Evolutionary conservation across 306 rosid genomes (phyloP).

Genomic region (Pachyrhizus erosus): DNA sequence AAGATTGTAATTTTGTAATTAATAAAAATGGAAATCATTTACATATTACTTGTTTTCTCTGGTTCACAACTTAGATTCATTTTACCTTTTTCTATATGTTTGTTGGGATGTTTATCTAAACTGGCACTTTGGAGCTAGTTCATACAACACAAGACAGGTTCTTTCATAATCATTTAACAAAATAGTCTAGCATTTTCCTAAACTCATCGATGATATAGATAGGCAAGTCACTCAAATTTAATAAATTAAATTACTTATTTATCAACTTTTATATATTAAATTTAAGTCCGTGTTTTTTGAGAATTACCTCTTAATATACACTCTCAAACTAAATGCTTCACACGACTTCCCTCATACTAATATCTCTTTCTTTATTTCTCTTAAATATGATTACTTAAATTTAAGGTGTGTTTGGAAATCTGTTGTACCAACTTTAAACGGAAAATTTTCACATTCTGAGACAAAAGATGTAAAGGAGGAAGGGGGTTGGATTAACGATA

Average conservation of each 20-base stretch:
- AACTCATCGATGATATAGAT: background rate
- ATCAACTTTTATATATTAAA: background rate
- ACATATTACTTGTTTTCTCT: too few species aligned
- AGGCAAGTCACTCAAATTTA: background rate
- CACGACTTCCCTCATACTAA: background rate
- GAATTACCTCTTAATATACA: background rate
- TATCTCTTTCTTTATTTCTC: background rate
- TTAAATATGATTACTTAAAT: too few species aligned
- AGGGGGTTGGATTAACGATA: too few species aligned
- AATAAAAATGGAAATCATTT: background rate
- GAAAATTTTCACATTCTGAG: too few species aligned
- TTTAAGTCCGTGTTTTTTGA: background rate
- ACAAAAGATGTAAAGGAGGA: too few species aligned
- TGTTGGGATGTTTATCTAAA: background rate
- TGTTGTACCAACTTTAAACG: too few species aligned
- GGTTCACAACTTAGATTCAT: background rate
- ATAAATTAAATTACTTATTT: background rate
- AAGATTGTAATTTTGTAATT: background rate
- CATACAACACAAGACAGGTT: background rate
- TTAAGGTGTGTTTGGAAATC: too few species aligned
- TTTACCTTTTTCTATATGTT: background rate
- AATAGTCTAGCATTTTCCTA: slow-evolving; percentile 15
- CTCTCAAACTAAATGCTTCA: background rate
- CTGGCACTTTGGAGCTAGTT: background rate
- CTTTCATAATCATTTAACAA: background rate